Base-by-base conservation (phyloP, 1,284 basidiomycete genomes). In the Ceratobasidium sp. region DNA sequence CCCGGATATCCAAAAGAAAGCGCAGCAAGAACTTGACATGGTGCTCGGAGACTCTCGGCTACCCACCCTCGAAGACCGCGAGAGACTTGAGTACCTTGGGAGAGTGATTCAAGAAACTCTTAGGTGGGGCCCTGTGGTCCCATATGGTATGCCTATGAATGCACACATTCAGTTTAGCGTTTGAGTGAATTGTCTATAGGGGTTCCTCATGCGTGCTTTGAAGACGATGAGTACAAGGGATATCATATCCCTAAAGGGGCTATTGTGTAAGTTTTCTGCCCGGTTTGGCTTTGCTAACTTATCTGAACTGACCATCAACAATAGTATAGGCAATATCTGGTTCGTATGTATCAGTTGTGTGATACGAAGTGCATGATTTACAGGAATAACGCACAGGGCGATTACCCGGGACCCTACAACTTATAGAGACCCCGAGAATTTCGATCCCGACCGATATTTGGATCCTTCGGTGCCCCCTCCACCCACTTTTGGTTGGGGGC, bases 221-320 rank as follows among this genome's bases (percentile, higher is more conserved):
- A 75, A 35, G 78, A 80, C 72, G 76, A 78, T 70, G 71, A 77
- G 27, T 81, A 78, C 71, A 74, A 75, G 34, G 78, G 77, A 7
- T 79, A 78, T 70, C 74, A 75, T 56, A 77, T 82, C 20, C 79
- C 80, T 3, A 76, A 76, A 34, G 80, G 79, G 2, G 20, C 60
- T 29, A 64, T 53, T 25, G 38, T 40, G 38, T 40, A 40, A 40
- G 38, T 40, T 7, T 40, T 17, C 7, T 40, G 38, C 38, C 8
- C 17, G 7, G 17, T 40, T 40, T 8, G 38, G 38, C 38, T 40
- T 40, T 40, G 38, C 38, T 40, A 8, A n/a, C n/a, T n/a, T n/a
- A n/a, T n/a, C n/a, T n/a, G n/a, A n/a, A n/a, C n/a, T n/a, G n/a
- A n/a, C n/a, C n/a, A n/a, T n/a, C n/a, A n/a, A n/a, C n/a, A n/a